These are phyloP conservation scores for Fragaria ananassa DNA, from an alignment of 306 rosid genomes.

Conservation along the genomic window DNA sequence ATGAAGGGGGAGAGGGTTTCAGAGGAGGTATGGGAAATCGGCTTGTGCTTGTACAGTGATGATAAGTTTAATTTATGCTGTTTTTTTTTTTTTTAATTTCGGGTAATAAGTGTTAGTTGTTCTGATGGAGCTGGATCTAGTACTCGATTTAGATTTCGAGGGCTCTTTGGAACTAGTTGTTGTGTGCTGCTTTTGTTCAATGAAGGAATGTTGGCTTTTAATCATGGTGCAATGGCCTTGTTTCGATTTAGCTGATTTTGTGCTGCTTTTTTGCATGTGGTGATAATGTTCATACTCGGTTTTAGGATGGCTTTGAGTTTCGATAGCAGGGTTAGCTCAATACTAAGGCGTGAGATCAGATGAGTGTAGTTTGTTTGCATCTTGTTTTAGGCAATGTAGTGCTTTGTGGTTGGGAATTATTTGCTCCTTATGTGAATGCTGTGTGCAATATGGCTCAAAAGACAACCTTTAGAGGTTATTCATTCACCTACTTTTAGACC, in stretches of 20 bases:
- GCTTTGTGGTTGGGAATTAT: background rate
- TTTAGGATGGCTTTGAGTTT: background rate
- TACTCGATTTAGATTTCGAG: slow-evolving; percentile 27
- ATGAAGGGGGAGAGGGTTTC: slow-evolving; percentile 31
- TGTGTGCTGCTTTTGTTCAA: slow-evolving; percentile 28
- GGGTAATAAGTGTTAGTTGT: background rate
- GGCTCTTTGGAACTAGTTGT: slow-evolving; percentile 37
- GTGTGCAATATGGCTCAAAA: background rate
- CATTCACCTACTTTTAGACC: background rate
- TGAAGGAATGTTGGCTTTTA: slow-evolving; percentile 23
- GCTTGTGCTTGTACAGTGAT: slow-evolving; percentile 89
- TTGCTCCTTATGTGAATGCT: background rate
- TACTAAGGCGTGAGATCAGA: background rate
- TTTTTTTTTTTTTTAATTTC: slow-evolving; percentile 19
- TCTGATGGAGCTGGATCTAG: slow-evolving; percentile 37
- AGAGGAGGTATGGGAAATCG: slow-evolving; percentile 68
- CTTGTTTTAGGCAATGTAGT: background rate
- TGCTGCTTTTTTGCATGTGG: background rate
- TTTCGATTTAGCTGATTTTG: background rate
- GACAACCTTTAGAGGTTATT: background rate
- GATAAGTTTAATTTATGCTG: slow-evolving; percentile 23
- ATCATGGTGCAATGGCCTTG: slow-evolving; percentile 7
- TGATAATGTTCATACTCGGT: background rate
- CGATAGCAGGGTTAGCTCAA: background rate
- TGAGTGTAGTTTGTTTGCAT: background rate